Base-by-base conservation (phyloP, 768 basidiomycete genomes). In the Mycena filopes region DNA sequence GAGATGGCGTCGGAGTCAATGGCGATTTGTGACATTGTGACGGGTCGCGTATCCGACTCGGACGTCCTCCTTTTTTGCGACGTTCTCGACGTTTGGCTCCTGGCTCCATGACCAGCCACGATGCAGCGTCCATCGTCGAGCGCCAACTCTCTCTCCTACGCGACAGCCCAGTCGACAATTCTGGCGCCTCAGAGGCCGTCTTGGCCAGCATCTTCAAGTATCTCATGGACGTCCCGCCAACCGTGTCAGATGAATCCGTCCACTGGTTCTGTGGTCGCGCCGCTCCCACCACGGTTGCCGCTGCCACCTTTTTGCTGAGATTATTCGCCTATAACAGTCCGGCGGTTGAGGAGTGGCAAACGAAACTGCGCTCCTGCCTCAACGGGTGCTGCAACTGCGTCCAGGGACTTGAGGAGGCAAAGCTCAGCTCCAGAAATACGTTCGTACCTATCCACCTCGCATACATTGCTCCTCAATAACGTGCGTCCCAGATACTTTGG, bases 231-330 rank as follows among this genome's bases (percentile, higher is more conserved):
- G 77, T 82, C 0, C 77, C 80, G 4, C 76, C 79, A 51, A 73
- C 75, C 48, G 67, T 77, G 33, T 73, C 74, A 46, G 82, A 83
- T 51, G 75, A 78, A 33, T 66, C 65, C 31, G 63, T 84, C 56
- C 95, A 98, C 71, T 96, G 94, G 94, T 96, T 92, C 74, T 98
- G 96, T 75, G 75, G 79, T 29, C 82, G 84, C 40, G 90, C 89
- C 4, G 78, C 85, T 33, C 73, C 82, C 11, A 78, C 86, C 36
- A 88, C 86, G 0, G 75, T 84, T 11, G 89, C 87, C 62, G 87
- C 90, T 2, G 94, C 96, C 0, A 89, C 88, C 0, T 98, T 96
- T 78, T 83, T 94, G 51, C 80, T 97, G 40, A 87, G 95, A 54
- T 77, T 98, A 41, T 90, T 92, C 73, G 95, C 95, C 12, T 98